Evolutionary conservation across 2,329 filamentous ascomycete genomes (phyloP), one percentile per base, ranked within the genome.

Genomic region (Monilinia laxa): DNA sequence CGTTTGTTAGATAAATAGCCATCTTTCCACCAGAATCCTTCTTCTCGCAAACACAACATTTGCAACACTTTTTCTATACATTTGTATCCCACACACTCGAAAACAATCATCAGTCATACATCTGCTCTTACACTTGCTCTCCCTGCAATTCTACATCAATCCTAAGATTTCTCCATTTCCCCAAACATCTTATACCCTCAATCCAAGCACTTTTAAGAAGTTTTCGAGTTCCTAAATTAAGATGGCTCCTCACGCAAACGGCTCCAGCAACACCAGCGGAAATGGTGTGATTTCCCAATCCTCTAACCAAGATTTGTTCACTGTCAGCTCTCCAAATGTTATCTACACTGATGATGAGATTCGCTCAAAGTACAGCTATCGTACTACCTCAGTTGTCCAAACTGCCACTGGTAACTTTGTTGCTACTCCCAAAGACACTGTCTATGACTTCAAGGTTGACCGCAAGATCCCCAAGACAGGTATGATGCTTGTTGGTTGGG

Each of bases 381-480:
- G 93, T 79, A 98, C 95, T 76, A 98, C 95, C 67, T 87, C 87
- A 74, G 89, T 99, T 76, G 85, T 87, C 76, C 84, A 86, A 75
- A 75, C 76, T 69, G 84, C 83, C 73, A 83, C 89, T 74, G 93
- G 93, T 78, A 90, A 90, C 80, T 89, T 90, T 78, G 85, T 93
- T 68, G 95, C 93, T 69, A 89, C 87, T 69, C 95, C 95, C 75
- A 91, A 91, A 80, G 90, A 96, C 81, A 95, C 91, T 70, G 82
- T 89, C 73, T 99, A 98, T 80, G 90, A 97, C 84, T 98, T 99
- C 90, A 96, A 97, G 85, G 91, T 95, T 76, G 90, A 97, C 78
- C 92, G 94, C 79, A 91, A 91, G 80, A 86, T 98, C 68, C 92
- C 93, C 80, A 96, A 94, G 85, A 87, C 92, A 73, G 95, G 95